phyloP scores from a whole-genome alignment of 371 early-diverging fungal genomes.

The Mucor lusitanicus region DNA sequence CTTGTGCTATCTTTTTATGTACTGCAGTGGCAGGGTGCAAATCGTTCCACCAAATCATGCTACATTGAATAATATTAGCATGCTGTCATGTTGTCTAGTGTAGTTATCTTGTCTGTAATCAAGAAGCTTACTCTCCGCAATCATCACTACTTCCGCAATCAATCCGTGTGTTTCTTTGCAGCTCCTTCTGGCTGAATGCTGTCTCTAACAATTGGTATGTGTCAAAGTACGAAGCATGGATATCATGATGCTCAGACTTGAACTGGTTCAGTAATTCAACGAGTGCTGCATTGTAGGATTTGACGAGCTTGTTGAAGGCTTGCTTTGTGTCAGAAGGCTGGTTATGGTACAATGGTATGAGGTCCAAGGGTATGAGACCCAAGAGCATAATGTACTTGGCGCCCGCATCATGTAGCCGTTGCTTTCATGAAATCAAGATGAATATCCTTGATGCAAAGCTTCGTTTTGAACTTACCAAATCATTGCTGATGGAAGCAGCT shows the following conservation, averaged over 20 bases:
- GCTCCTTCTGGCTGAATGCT: background rate
- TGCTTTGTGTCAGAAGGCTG: background rate
- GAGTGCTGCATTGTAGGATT: conserved; percentile 11
- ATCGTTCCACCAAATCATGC: conserved; percentile 22
- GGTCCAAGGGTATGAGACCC: conserved; percentile 13
- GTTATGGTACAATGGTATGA: conserved; percentile 6
- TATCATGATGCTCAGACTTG: background rate
- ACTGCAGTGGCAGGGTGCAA: conserved; percentile 11
- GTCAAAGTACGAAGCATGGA: conserved; percentile 4
- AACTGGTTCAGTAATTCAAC: background rate
- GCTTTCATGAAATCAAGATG: no score
- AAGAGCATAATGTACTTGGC: conserved; percentile 12
- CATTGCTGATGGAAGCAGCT: background rate
- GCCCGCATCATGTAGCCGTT: background rate
- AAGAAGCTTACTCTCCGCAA: conserved; percentile 13
- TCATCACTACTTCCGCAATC: conserved; percentile 1
- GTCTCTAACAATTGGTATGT: conserved; percentile 1
- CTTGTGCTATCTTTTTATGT: conserved; percentile 12
- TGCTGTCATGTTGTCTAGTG: no score
- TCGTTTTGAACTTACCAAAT: background rate
- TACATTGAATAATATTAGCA: background rate
- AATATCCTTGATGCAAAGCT: background rate
- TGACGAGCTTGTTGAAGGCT: background rate
- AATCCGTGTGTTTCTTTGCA: background rate
- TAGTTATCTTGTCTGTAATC: no score